Percentiles rank a stretch among this genome's conserved stretches.
These are phyloP conservation scores for Gentiana macrophylla DNA, from an alignment of 257 asterid genomes.

Conservation along the genomic window DNA sequence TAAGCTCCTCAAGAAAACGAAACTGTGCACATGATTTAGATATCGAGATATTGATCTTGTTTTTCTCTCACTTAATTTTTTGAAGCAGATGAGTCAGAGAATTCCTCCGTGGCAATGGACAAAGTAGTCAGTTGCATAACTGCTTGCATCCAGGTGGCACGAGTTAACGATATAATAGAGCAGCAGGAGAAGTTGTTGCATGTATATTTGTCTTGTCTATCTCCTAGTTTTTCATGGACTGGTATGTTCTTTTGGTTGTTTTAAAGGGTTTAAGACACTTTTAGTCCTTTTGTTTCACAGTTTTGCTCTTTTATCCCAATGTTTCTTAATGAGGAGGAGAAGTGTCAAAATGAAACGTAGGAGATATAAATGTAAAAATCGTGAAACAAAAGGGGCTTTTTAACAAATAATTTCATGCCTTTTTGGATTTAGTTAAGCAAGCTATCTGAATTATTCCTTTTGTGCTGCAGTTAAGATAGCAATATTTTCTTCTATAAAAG, in stretches of 20 bases:
- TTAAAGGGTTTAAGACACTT: slow-evolving; percentile 3
- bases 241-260: slow-evolving; percentile 29
- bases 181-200: slow-evolving; percentile 53
- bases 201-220: slow-evolving; percentile 45
- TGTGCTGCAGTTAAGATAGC: slow-evolving; percentile 58
- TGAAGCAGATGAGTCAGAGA: slow-evolving; percentile 52
- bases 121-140: slow-evolving; percentile 59
- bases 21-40: too few relatives aligned
- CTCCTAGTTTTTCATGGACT: slow-evolving; percentile 72
- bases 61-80: slow-evolving; percentile 20
- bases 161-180: slow-evolving; percentile 51
- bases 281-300: background rate
- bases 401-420: too few relatives aligned
- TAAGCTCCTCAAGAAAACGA: slow-evolving; percentile 3
- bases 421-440: too few relatives aligned
- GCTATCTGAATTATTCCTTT: background rate
- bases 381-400: too few relatives aligned
- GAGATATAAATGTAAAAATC: too few relatives aligned
- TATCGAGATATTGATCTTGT: slow-evolving; percentile 2
- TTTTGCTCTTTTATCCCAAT: background rate
- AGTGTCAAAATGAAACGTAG: too few relatives aligned
- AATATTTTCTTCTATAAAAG: slow-evolving; percentile 58
- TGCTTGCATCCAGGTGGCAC: slow-evolving; percentile 65
- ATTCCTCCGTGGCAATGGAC: slow-evolving; percentile 48
- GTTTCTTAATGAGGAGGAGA: background rate